Evolutionary conservation across 2,329 filamentous ascomycete genomes (phyloP).

Genomic region (Metarhizium sp.): DNA sequence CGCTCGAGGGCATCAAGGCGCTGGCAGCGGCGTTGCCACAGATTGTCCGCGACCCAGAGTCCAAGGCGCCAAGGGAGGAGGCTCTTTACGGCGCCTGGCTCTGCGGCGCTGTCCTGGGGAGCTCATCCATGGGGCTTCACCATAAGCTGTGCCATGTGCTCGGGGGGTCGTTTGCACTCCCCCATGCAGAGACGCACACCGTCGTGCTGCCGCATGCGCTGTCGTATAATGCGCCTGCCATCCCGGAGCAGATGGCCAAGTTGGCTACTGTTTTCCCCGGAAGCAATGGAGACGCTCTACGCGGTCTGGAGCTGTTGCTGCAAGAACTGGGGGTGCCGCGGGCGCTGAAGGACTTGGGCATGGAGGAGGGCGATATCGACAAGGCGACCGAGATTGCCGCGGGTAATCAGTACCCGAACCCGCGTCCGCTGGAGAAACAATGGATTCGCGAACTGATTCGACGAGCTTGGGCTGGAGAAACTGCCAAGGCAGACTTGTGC

Average conservation of each 20-base stretch:
- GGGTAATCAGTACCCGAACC: slow-evolving; percentile 51
- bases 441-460: slow-evolving; percentile 46
- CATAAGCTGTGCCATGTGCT: slow-evolving; percentile 60
- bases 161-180: slow-evolving; percentile 53
- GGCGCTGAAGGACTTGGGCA: slow-evolving; percentile 44
- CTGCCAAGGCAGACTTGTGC: slow-evolving; percentile 22
- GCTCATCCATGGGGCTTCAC: slow-evolving; percentile 47
- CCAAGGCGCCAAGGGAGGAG: slow-evolving; percentile 1
- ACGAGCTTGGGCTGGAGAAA: slow-evolving; percentile 52
- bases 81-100: slow-evolving; percentile 58
- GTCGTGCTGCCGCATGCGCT: slow-evolving; percentile 53
- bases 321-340: slow-evolving; percentile 41
- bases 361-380: slow-evolving; percentile 52
- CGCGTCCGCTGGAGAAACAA: slow-evolving; percentile 40
- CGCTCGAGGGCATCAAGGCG: slow-evolving; percentile 44
- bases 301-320: slow-evolving; percentile 46
- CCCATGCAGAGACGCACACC: slow-evolving; percentile 57
- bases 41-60: slow-evolving; percentile 33
- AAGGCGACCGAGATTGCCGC: slow-evolving; percentile 50
- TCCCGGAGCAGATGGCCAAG: slow-evolving; percentile 41
- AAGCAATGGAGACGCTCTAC: slow-evolving; percentile 47
- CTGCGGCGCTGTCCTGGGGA: slow-evolving; percentile 49
- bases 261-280: slow-evolving; percentile 45
- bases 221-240: slow-evolving; percentile 49
- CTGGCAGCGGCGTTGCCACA: slow-evolving; percentile 44